Conservation (phyloP, 148 eudicot genomes). For the Vaccinium corymbosum region DNA sequence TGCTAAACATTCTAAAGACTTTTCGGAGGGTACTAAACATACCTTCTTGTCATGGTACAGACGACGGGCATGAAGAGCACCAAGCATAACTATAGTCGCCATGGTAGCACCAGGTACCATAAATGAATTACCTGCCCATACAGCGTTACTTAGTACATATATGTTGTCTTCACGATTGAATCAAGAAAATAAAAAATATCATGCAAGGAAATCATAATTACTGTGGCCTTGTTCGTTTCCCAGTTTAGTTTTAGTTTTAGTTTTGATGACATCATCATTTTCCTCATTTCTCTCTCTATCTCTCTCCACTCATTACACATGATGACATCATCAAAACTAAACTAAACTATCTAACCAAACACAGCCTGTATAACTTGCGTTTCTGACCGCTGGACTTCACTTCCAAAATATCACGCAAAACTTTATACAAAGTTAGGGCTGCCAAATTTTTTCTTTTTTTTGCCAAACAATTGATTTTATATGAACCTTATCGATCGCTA, state of each 20-base stretch:
- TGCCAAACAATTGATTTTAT: neutral
- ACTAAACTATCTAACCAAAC: too few relatives aligned
- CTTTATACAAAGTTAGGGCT: neutral
- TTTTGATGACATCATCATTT: too few relatives aligned
- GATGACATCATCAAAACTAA: too few relatives aligned
- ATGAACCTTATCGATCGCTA: neutral
- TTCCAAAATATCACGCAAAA: slow-evolving; percentile 4
- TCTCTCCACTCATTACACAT: too few relatives aligned
- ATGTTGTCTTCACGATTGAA: neutral
- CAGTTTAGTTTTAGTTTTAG: too few relatives aligned
- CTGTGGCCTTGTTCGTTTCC: too few relatives aligned
- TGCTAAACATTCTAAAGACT: neutral
- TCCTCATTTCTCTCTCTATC: too few relatives aligned
- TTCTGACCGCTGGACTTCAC: neutral
- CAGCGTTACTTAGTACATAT: neutral
- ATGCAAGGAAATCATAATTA: neutral
- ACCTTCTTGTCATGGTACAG: slow-evolving; percentile 81
- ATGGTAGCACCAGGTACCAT: slow-evolving; percentile 87
- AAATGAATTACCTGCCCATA: slow-evolving; percentile 58
- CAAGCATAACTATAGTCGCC: slow-evolving; percentile 89
- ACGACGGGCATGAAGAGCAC: slow-evolving; percentile 89
- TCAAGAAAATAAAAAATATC: neutral
- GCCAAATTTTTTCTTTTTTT: neutral
- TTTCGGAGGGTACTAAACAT: neutral
- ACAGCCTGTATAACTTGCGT: neutral